Conservation (phyloP, 2,329 filamentous ascomycete genomes). For the Biscogniauxia sp. region DNA sequence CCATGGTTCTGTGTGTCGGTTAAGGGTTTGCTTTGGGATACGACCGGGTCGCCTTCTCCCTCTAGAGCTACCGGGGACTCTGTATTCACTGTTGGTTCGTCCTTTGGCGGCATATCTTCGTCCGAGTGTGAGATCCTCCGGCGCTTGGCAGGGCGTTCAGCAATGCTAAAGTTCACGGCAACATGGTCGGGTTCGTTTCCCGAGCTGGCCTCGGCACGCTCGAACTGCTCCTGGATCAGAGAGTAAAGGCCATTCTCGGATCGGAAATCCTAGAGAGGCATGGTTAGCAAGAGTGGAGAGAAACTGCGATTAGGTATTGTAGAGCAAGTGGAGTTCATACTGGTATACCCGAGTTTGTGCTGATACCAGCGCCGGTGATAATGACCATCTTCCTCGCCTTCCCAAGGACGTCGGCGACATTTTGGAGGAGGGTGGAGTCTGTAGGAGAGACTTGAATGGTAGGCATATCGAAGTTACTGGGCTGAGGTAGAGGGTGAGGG, state of each 20-base stretch:
- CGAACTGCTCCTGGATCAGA: slow-evolving; percentile 66
- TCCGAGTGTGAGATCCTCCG: slow-evolving; percentile 21
- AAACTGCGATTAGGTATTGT: not conserved
- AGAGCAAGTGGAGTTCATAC: slow-evolving; percentile 42
- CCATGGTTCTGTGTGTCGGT: not conserved
- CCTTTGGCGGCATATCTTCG: slow-evolving; percentile 33
- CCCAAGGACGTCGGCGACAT: slow-evolving; percentile 62
- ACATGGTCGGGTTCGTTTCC: slow-evolving; percentile 28
- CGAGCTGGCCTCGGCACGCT: slow-evolving; percentile 44
- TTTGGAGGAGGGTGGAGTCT: slow-evolving; percentile 55
- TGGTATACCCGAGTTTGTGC: slow-evolving; percentile 73
- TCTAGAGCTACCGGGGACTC: slow-evolving; percentile 8
- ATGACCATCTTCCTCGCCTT: slow-evolving; percentile 69
- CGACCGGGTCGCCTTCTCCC: slow-evolving; percentile 2
- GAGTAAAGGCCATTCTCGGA: slow-evolving; percentile 72
- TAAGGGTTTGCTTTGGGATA: not conserved
- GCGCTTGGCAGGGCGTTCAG: slow-evolving; percentile 28
- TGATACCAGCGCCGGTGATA: slow-evolving; percentile 71
- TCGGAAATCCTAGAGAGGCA: slow-evolving; percentile 60
- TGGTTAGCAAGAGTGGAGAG: slow-evolving; percentile 19
- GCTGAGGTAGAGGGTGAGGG: not conserved
- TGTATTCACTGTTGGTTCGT: slow-evolving; percentile 14
- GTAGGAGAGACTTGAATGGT: slow-evolving; percentile 54
- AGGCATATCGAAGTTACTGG: slow-evolving; percentile 44
- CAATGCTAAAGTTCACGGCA: slow-evolving; percentile 25